Evolutionary conservation across 495 filamentous ascomycete genomes (phyloP), one percentile per base, ranked within the genome.

Genomic region (Daldinia loculata): DNA sequence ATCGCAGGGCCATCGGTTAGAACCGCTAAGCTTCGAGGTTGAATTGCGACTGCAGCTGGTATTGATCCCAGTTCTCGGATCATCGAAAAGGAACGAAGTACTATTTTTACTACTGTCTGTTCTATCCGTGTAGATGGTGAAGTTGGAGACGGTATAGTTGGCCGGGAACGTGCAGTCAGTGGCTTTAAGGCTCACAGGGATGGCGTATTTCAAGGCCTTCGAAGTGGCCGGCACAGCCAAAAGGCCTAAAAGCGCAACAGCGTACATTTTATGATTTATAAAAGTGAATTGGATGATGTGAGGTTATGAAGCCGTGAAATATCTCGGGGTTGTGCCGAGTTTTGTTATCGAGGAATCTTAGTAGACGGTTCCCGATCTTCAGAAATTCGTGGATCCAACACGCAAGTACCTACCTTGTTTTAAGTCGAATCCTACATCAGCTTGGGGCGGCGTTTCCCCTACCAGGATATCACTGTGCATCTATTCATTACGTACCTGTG

Each of bases 1-100:
- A 19, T 75, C 71, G 52, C 75, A 77, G 26, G 58, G 66, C 68
- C 70, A 77, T 57, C 53, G 69, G 59, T 77, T 74, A n/a, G 63
- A 53, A 29, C 64, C 53, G 9, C 19, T 69, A 22, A 71, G 53
- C 60, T 67, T 74, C 57, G 75, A 77, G 22, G 65, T 70, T 17
- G 70, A 65, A 50, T 76, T 74, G 19, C 59, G 74, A 7, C 22
- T 56, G 22, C 75, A 77, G 6, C 27, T 52, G n/a, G 75, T 74
- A 30, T 68, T 41, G 41, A 76, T 72, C 4, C 70, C 61, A 32
- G 75, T 77, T 15, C 66, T 66, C n/a, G 51, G 55, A 39, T 77
- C 75, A 43, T 43, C 45, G 51, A 68, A 77, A 56, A 17, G 5
- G 58, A 77, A 77, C 14, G 48, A 61, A 7, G 72, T 68, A 30